Evolutionary conservation across 345 rosid genomes (phyloP), one percentile per base, ranked within the genome.

Genomic region (Cardamine chenopodiifolia): DNA sequence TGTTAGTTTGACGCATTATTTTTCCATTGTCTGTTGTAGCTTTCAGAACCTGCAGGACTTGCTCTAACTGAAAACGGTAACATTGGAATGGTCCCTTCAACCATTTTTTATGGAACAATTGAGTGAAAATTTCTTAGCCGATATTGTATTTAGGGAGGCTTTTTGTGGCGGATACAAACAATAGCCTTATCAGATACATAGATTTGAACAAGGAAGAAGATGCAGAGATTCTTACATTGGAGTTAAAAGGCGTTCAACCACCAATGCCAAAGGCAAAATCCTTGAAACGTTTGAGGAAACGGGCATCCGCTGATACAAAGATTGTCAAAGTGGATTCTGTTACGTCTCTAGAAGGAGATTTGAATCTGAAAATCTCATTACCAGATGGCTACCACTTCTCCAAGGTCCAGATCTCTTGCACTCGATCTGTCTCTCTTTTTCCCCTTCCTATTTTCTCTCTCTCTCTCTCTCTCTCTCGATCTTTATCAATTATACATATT

Each of bases 11-110:
- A 52, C 15, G 42, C 29, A 32, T 55, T 52, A 0, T 50, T 12
- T 71, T 49, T 48, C 64, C 60, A 12, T 68, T 56, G 49, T 37
- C 73, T 77, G 68, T 58, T 82, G 79, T 84, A 94, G 97, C 90
- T 94, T 68, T 94, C 98, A 13, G 98, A 94, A 77, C 98, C 97
- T 54, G 81, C 97, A 59, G 98, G 97, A 72, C 86, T 93, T 61
- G 70, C 83, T 54, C 86, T 88, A 79, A 90, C 87, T 40, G 89
- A 82, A 82, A 86, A 87, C 35, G 97, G 98, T 89, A 85, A 71
- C 23, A 12, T 47, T 49, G 26, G 10, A 31, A 31, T 55, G 22
- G 15, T 50, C 44, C 10, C 28, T 29, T 53, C 2, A 44, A 54
- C 44, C 2, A 7, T 20, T 22, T 14, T 19, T 6, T 3, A 59